Evolutionary conservation across 208 protist species (phyloP), one percentile per base, ranked within the genome.

Genomic region (Porcisia deanei): DNA sequence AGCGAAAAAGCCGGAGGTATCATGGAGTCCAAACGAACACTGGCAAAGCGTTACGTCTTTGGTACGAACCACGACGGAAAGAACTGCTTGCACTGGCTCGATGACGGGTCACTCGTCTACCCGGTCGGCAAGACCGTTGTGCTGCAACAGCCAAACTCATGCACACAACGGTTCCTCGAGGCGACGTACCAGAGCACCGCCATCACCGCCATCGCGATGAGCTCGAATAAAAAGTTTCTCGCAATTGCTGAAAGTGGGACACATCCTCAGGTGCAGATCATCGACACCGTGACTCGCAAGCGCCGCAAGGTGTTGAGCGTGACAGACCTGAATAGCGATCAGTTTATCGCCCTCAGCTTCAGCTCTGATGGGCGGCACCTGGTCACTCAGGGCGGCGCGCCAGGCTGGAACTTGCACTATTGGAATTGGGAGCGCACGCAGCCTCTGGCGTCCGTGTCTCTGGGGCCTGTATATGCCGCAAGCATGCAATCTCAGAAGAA

Each of bases 201-300:
- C 61, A 92, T 98, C 83, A 98, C 96, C 7, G 92, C 96, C 59
- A 76, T 99, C 20, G 89, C 94, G 9, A 88, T 98, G 63, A 95
- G 88, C 54, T 88, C 92, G 3, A 99, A 99, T 79, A 93, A 95
- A 54, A 98, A 98, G 78, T 99, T 97, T 68, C 86, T 98, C 41
- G 98, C 98, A 57, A 87, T 99, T 45, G 97, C 97, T 10, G 97
- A 99, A 82, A 82, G 85, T 34, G 92, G 89, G 22, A 64, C 86
- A 14, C 54, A 79, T 52, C 88, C 91, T 16, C 85, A 91, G 73
- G 91, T 98, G 49, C 89, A 95, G 76, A 90, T 98, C 71, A 94
- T 96, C 68, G 93, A 98, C 73, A 94, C 92, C 34, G 83, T 91
- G 54, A 94, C 92, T 1, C 89, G 90, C 25, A 98, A 96, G 76